Evolutionary conservation across 176 grass and related monocot genomes (phyloP), one percentile per base, ranked within the genome.

Genomic region (Microstegium vimineum): DNA sequence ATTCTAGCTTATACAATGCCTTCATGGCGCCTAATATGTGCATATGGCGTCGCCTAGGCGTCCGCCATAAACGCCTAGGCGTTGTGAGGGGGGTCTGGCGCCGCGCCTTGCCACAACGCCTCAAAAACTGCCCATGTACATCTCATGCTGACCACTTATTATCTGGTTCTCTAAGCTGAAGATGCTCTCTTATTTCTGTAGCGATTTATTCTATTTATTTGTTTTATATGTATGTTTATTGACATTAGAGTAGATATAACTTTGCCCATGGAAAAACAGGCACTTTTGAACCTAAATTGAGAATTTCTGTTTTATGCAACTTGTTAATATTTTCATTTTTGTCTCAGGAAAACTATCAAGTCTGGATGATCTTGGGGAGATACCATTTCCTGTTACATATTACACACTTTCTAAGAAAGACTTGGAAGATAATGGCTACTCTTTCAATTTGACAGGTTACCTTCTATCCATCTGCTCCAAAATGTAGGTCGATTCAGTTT

Each of bases 361-460:
- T 82, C 84, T 95, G 66, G 82, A 72, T 56, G 88, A 93, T 74
- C 69, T 88, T 65, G 84, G 84, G 65, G 92, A 93, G 34, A 87
- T 91, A 71, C 96, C 90, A 17, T 91, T 93, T 88, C 90, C 93
- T 90, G 76, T 98, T 62, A 87, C 86, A 81, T 92, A 91, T 74
- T 98, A 98, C 79, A 98, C 80, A 11, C 89, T 98, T 69, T 89
- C 96, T 10, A 77, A 64, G 7, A 95, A 90, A 86, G 90, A 98
- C 38, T 82, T 95, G 13, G 84, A 91, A 82, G 96, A 93, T 33
- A 98, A 98, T 90, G 93, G 96, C 6, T 98, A 98, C 83, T 16
- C 60, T 36, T 83, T 93, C n/a, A 79, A 80, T 78, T 60, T 75
- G 36, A 82, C 91, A 89, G 96, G 93, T 98, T 31, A 25, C 7